A percentile compares a stretch with the other conserved stretches of the same genome.
phyloP scores from a whole-genome alignment of 2,329 filamentous ascomycete genomes.

The Raffaelea albimanens region DNA sequence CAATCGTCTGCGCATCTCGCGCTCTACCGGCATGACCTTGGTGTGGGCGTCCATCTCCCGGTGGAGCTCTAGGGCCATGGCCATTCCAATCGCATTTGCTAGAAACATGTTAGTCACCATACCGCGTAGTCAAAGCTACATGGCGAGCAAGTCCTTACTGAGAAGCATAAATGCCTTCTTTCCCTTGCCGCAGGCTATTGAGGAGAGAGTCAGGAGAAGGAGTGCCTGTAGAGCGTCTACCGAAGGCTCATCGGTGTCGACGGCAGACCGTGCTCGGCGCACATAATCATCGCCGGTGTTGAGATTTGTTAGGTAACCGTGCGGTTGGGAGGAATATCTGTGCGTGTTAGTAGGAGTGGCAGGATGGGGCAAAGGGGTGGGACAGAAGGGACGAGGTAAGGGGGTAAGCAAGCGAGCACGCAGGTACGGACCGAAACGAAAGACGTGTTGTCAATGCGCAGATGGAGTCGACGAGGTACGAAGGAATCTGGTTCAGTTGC shows the following conservation, averaged over 20 bases:
- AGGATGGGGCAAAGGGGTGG: neutral
- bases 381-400: neutral
- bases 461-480: conserved; percentile 44
- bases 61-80: conserved; percentile 71
- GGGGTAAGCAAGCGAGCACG: neutral
- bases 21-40: conserved; percentile 56
- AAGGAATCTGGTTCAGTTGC: conserved; percentile 56
- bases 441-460: conserved; percentile 56
- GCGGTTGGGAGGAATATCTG: conserved; percentile 61
- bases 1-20: conserved; percentile 67
- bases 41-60: conserved; percentile 59
- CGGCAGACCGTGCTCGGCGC: conserved; percentile 54
- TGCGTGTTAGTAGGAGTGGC: too few species aligned
- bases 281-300: conserved; percentile 65
- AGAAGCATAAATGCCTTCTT: conserved; percentile 84
- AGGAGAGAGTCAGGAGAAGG: conserved; percentile 65
- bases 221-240: conserved; percentile 70
- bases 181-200: conserved; percentile 66
- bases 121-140: too few species aligned
- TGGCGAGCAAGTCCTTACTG: conserved; percentile 38
- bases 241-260: conserved; percentile 73
- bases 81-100: conserved; percentile 75
- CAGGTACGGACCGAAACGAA: neutral
- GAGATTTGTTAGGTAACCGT: conserved; percentile 57
- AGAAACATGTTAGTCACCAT: conserved; percentile 22